A percentile compares a stretch with the other conserved stretches of the same genome.
Conservation (phyloP, 345 rosid genomes). For the Cardamine occulta region DNA sequence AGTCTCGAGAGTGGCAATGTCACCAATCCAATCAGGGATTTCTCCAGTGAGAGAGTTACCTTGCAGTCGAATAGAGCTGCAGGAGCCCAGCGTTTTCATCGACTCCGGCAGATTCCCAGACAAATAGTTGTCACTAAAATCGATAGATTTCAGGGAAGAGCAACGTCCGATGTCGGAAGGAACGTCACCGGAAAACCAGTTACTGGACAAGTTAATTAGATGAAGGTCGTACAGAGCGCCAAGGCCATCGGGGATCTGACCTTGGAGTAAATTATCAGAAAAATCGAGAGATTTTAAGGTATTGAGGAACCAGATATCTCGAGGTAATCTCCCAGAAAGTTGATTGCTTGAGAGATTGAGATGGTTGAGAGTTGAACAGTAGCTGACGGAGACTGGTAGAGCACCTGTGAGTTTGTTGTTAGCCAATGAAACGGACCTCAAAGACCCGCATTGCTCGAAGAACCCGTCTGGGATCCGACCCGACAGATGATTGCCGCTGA, state of each 20-base stretch:
- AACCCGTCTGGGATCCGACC: slow-evolving; percentile 72
- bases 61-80: slow-evolving; percentile 52
- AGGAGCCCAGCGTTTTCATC: slow-evolving; percentile 57
- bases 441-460: slow-evolving; percentile 79
- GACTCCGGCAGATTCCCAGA: slow-evolving; percentile 74
- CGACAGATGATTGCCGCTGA: slow-evolving; percentile 67
- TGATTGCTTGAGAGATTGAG: slow-evolving; percentile 72
- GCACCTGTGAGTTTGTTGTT: slow-evolving; percentile 65
- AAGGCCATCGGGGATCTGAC: slow-evolving; percentile 63
- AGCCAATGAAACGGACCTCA: slow-evolving; percentile 69
- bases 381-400: slow-evolving; percentile 68
- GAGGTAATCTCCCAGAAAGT: slow-evolving; percentile 68
- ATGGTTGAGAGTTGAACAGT: slow-evolving; percentile 57
- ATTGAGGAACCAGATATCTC: slow-evolving; percentile 66
- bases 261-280: slow-evolving; percentile 67
- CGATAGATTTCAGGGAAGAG: slow-evolving; percentile 53
- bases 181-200: slow-evolving; percentile 63
- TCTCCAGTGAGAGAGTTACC: slow-evolving; percentile 66
- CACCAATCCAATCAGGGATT: slow-evolving; percentile 79
- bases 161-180: slow-evolving; percentile 75
- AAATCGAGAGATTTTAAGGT: slow-evolving; percentile 67
- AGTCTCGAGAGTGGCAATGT: slow-evolving; percentile 58
- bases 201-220: slow-evolving; percentile 53
- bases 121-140: slow-evolving; percentile 68
- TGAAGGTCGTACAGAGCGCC: slow-evolving; percentile 62